Evolutionary conservation across 345 rosid species (phyloP).

Genomic region (Dimocarpus longan): DNA sequence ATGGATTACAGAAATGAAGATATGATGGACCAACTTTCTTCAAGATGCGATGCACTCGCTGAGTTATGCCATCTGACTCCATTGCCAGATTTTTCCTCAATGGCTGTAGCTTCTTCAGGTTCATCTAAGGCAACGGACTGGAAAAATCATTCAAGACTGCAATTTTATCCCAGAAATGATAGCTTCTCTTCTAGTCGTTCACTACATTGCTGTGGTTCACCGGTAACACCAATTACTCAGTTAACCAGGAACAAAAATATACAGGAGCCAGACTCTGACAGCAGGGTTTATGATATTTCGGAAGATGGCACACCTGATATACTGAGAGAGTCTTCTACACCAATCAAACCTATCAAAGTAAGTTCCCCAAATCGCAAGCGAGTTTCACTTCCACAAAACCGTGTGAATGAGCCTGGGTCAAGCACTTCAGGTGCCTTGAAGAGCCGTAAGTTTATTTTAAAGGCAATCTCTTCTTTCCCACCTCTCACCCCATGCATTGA

Average conservation of each 20-base stretch:
- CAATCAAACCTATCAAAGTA: slow-evolving; percentile 41
- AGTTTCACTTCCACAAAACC: slow-evolving; percentile 54
- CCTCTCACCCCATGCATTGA: slow-evolving; percentile 53
- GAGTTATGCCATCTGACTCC: slow-evolving; percentile 41
- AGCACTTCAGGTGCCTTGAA: slow-evolving; percentile 44
- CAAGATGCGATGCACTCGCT: slow-evolving; percentile 28
- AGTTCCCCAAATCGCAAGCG: slow-evolving; percentile 57
- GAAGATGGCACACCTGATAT: slow-evolving; percentile 60
- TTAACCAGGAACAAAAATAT: slow-evolving; percentile 33
- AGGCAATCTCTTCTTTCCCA: slow-evolving; percentile 57
- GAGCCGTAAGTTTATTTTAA: slow-evolving; percentile 60
- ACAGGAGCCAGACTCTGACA: slow-evolving; percentile 29
- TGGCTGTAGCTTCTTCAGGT: slow-evolving; percentile 27
- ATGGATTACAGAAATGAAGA: slow-evolving; percentile 29
- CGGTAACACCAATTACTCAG: slow-evolving; percentile 37
- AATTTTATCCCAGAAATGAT: slow-evolving; percentile 32
- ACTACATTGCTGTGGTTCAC: slow-evolving; percentile 41
- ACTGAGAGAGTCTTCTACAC: slow-evolving; percentile 42
- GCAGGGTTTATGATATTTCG: slow-evolving; percentile 25
- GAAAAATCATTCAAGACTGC: slow-evolving; percentile 31
- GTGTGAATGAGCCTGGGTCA: slow-evolving; percentile 25
- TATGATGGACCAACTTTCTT: slow-evolving; percentile 30
- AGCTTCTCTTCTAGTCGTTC: slow-evolving; percentile 30
- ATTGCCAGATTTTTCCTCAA: slow-evolving; percentile 25
- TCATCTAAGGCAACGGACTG: slow-evolving; percentile 39